These are phyloP conservation scores for Prosopis cineraria DNA, from an alignment of 306 rosid genomes.

Conservation along the genomic window DNA sequence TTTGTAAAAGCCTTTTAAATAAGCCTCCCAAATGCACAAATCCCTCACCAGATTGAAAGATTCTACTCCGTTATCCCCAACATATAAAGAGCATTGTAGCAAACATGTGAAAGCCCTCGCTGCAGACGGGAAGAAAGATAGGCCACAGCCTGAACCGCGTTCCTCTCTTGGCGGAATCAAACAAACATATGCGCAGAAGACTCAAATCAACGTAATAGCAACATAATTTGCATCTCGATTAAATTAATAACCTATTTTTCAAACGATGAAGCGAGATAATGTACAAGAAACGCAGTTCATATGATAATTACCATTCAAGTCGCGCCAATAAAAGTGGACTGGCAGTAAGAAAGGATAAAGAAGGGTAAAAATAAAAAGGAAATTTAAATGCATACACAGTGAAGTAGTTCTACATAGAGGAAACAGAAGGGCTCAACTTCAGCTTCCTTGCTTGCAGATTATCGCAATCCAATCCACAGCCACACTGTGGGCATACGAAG, in stretches of 20 bases:
- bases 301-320: background rate
- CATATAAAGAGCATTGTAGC: background rate
- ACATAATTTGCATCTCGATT: background rate
- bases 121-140: background rate
- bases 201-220: background rate
- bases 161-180: background rate
- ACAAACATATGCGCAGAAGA: background rate
- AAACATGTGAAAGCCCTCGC: background rate
- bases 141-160: background rate
- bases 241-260: background rate
- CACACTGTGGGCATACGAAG: constrained; percentile 58
- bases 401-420: constrained; percentile 29
- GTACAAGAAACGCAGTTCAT: background rate
- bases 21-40: background rate
- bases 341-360: background rate
- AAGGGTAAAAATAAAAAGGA: background rate
- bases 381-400: background rate
- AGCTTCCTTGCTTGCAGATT: constrained; percentile 41
- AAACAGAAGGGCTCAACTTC: constrained; percentile 47
- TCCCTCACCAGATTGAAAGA: background rate
- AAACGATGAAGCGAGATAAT: background rate
- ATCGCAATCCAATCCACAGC: constrained; percentile 54
- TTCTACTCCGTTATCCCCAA: background rate
- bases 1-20: background rate
- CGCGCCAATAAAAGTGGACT: background rate